Percentiles rank a stretch among this genome's conserved stretches.
Conservation (phyloP, 2,329 filamentous ascomycete genomes). For the Cercospora sp. region DNA sequence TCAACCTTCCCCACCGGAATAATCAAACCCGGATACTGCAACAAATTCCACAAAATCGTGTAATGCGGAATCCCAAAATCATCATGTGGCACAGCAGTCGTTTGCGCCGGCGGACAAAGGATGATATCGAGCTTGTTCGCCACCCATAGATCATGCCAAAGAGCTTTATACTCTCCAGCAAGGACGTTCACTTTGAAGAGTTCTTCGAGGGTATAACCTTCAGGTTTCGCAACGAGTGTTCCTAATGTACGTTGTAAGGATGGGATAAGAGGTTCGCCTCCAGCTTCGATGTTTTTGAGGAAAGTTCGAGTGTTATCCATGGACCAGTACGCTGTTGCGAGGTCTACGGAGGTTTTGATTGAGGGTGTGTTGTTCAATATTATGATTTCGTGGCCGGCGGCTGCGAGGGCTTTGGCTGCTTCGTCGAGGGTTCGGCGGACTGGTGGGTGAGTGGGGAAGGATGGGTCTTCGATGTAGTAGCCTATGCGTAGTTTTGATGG, state of each 20-base stretch:
- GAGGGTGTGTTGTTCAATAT: conserved; percentile 36
- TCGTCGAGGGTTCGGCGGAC: conserved; percentile 49
- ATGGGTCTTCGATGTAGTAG: conserved; percentile 49
- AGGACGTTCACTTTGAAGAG: conserved; percentile 47
- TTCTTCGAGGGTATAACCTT: conserved; percentile 42
- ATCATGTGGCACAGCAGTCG: conserved; percentile 55
- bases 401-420: conserved; percentile 43
- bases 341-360: conserved; percentile 37
- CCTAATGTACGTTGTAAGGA: conserved; percentile 40
- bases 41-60: neutral
- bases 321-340: conserved; percentile 47
- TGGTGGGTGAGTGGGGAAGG: conserved; percentile 54
- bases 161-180: conserved; percentile 38
- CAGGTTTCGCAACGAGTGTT: conserved; percentile 36
- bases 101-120: conserved; percentile 52
- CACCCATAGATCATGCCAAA: conserved; percentile 47
- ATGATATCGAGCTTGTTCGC: conserved; percentile 52
- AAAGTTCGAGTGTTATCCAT: conserved; percentile 42
- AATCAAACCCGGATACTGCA: neutral
- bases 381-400: conserved; percentile 50
- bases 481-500: conserved; percentile 48
- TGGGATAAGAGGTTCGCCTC: conserved; percentile 49
- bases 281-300: conserved; percentile 37
- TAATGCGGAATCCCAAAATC: conserved; percentile 43
- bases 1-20: neutral